A percentile compares a stretch with the other conserved stretches of the same genome.
phyloP scores from a whole-genome alignment of 169 alveolate species.

The Toxoplasma gondii region DNA sequence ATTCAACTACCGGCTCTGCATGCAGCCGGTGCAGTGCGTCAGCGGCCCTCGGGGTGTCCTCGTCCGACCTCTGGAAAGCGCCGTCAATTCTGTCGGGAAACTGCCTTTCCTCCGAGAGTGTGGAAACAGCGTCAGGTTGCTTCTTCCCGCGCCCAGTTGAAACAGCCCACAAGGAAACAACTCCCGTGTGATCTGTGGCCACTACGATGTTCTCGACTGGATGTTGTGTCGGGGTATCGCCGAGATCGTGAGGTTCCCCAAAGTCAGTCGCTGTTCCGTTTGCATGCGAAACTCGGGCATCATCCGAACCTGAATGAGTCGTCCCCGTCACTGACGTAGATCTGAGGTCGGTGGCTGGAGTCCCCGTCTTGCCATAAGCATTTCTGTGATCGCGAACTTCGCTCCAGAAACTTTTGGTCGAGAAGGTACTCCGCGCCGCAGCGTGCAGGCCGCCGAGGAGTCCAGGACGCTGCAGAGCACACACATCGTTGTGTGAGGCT shows the following conservation, averaged over 20 bases:
- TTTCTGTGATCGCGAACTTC: background rate
- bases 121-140: background rate
- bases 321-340: no score
- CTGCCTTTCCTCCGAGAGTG: no score
- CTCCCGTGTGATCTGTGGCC: conserved; percentile 7
- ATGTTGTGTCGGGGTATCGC: background rate
- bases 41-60: background rate
- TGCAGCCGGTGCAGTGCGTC: background rate
- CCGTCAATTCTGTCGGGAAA: no score
- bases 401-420: background rate
- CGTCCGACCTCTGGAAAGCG: background rate
- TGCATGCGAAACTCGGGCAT: background rate
- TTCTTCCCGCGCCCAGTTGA: background rate
- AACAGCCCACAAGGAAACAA: background rate
- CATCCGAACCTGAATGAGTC: no score
- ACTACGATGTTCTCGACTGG: background rate
- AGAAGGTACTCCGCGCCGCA: conserved; percentile 1
- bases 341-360: no score
- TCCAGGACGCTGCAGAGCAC: background rate
- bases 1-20: background rate
- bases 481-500: background rate
- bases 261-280: background rate
- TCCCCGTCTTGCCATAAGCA: no score
- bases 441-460: conserved; percentile 17
- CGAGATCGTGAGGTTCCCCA: background rate